These are phyloP conservation scores for Chlorella sp. DNA, from an alignment of 139 green algal species.

Conservation along the genomic window DNA sequence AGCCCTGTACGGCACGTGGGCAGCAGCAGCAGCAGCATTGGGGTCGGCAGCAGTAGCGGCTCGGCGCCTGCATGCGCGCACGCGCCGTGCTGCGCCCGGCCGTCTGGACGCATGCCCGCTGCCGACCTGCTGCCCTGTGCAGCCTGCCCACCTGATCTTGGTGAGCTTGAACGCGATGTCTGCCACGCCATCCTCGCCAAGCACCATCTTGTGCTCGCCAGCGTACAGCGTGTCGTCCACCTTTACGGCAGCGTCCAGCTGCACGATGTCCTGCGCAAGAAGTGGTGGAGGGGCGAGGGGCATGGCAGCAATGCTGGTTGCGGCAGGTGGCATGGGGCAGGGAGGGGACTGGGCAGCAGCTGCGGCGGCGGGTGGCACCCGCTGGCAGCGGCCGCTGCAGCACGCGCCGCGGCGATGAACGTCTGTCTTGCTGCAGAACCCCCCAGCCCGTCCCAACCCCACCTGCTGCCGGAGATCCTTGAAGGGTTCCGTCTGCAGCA, in stretches of 20 bases:
- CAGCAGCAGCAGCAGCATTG: neutral
- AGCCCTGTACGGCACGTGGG: neutral
- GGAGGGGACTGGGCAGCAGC: neutral
- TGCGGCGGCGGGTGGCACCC: neutral
- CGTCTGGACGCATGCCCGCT: neutral
- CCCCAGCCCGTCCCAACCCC: neutral
- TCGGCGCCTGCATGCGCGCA: neutral
- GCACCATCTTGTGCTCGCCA: neutral
- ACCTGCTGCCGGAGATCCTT: neutral
- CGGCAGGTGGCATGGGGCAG: no score
- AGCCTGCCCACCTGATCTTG: neutral
- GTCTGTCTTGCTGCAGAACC: neutral
- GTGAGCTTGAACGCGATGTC: neutral
- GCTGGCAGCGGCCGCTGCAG: neutral
- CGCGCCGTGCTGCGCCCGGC: no score
- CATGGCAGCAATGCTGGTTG: no score
- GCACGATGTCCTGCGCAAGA: neutral
- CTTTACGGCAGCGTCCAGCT: neutral
- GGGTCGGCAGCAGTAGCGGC: neutral
- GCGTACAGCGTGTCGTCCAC: neutral
- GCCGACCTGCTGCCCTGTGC: neutral
- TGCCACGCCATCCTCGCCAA: neutral
- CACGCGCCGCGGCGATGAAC: neutral
- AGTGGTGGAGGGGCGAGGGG: no score
- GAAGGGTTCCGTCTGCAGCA: neutral